Evolutionary conservation across 441 rosid genomes (phyloP), one percentile per base, ranked within the genome.

Genomic region (Capsella rubella): DNA sequence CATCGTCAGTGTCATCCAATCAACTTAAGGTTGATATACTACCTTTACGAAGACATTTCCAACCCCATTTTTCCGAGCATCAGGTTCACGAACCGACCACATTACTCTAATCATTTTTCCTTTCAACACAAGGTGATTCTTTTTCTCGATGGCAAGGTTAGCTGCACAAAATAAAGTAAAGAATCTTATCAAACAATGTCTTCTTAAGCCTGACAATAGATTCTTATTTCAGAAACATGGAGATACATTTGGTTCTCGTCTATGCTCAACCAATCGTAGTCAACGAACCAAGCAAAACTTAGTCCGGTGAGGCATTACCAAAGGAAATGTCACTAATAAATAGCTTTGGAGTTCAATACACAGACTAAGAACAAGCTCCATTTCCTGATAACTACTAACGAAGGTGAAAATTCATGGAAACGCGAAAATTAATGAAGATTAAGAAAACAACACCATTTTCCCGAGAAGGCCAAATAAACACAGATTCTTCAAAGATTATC

Each of bases 41-140:
- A 87, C 89, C 89, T 87, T 87, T 13, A 87, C 81, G 54, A 87
- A 87, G 39, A 87, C 76, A 72, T 87, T 85, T 27, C 86, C 89
- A 43, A 77, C 79, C 28, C 87, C 87, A 81, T 63, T 85, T 75
- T 35, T 85, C 77, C 88, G 85, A 39, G 82, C 81, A 73, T 80
- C 81, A 51, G 87, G 81, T 80, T 75, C 89, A 32, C 88, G 83
- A 71, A 79, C 78, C 0, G 89, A 87, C 87, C 87, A 84, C 76
- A 80, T 81, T 37, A 84, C 85, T 69, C 89, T 83, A 34, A 87
- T 81, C 66, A 77, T 62, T 79, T 76, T 85, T 21, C 89, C 89
- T 68, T 81, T 64, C 79, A 87, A 73, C 65, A 27, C 2, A 56
- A 81, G 68, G 52, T 84, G 78, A 76, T 87, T 84, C 81, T 80